These are phyloP conservation scores for Monosporozyma aerobia DNA, from an alignment of 805 yeast species.

Conservation along the genomic window DNA sequence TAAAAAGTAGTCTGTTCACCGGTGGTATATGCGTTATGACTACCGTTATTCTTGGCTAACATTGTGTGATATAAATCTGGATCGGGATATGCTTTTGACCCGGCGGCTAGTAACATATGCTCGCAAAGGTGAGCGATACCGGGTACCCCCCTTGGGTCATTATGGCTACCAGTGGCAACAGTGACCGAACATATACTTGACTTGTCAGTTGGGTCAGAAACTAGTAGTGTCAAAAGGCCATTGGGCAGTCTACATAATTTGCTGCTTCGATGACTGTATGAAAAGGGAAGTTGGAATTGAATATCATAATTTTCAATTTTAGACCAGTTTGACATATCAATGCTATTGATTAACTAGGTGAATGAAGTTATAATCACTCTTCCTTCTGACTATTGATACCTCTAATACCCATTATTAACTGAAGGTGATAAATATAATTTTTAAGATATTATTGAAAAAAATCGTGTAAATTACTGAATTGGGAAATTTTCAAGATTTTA, in stretches of 20 bases:
- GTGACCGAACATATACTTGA: slow-evolving; percentile 62
- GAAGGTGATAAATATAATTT: background rate
- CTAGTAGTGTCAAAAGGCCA: slow-evolving; percentile 56
- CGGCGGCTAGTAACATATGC: slow-evolving; percentile 51
- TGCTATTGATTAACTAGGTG: background rate
- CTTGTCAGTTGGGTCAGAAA: slow-evolving; percentile 66
- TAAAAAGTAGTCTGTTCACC: slow-evolving; percentile 58
- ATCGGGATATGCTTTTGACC: slow-evolving; percentile 45
- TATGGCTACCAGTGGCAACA: slow-evolving; percentile 71
- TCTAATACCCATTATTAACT: background rate
- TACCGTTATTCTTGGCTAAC: slow-evolving; percentile 44
- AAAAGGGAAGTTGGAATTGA: slow-evolving; percentile 29
- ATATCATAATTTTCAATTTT: slow-evolving; percentile 14
- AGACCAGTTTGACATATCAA: slow-evolving; percentile 3
- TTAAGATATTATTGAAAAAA: background rate
- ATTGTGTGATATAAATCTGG: slow-evolving; percentile 38
- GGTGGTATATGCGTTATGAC: slow-evolving; percentile 58
- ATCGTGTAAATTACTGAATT: slow-evolving; percentile 3
- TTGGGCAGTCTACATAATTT: slow-evolving; percentile 48
- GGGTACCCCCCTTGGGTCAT: slow-evolving; percentile 58
- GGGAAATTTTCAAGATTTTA: slow-evolving; percentile 18
- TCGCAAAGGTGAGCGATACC: slow-evolving; percentile 92
- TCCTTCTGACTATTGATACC: background rate
- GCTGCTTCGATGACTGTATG: slow-evolving; percentile 34
- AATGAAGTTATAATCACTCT: background rate